Evolutionary conservation across 108 stramenopile species (phyloP).

Genomic region (Skeletonema menzelii): DNA sequence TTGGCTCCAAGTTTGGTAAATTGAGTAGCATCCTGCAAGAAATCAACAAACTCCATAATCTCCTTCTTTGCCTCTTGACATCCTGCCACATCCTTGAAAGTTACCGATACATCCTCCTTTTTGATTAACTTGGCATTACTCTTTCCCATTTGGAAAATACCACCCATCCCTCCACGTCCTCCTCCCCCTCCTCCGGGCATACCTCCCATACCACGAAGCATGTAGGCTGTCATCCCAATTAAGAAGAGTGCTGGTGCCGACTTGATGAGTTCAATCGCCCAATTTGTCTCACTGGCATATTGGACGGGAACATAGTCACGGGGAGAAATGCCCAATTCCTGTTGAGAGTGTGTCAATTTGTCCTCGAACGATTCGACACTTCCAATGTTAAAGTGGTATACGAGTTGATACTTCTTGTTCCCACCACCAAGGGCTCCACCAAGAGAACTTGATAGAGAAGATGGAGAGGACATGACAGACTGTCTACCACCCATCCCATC

Average conservation of each 20-base stretch:
- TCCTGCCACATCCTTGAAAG: slow-evolving; percentile 98
- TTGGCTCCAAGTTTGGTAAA: slow-evolving; percentile 96
- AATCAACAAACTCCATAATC: slow-evolving; percentile 99
- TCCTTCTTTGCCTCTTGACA: slow-evolving; percentile 97
- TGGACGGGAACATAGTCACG: slow-evolving; percentile 93
- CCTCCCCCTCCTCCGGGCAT: slow-evolving; percentile 63
- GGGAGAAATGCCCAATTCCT: slow-evolving; percentile 79
- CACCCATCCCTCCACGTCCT: slow-evolving; percentile 77
- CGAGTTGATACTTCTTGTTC: slow-evolving; percentile 29
- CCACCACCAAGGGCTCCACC: slow-evolving; percentile 10
- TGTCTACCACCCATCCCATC: background rate
- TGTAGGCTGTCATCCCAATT: slow-evolving; percentile 74
- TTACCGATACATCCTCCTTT: slow-evolving; percentile 82
- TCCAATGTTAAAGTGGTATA: slow-evolving; percentile 96
- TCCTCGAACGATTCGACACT: slow-evolving; percentile 96
- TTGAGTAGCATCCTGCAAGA: slow-evolving; percentile 84
- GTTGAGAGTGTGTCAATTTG: slow-evolving; percentile 92
- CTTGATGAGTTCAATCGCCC: slow-evolving; percentile 75
- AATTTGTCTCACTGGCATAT: slow-evolving; percentile 92
- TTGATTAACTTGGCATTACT: slow-evolving; percentile 87
- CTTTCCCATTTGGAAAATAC: slow-evolving; percentile 85
- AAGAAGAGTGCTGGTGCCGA: slow-evolving; percentile 77
- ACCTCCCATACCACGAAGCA: slow-evolving; percentile 81
- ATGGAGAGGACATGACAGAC: background rate
- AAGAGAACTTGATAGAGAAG: slow-evolving; percentile 12